Conservation (phyloP, 345 rosid species). For the Ailanthus altissimus region DNA sequence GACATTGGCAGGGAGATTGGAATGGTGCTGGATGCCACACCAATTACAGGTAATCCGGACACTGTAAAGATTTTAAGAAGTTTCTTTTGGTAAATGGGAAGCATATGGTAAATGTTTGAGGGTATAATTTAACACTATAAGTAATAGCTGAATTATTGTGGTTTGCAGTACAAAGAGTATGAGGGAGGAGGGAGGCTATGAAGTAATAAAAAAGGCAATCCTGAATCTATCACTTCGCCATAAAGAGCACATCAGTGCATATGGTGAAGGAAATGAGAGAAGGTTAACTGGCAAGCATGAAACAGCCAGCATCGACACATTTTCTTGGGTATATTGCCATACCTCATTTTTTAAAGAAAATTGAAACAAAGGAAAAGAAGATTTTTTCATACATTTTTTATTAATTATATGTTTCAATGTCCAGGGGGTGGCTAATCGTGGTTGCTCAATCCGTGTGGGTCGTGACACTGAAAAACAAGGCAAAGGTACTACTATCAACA, state of each 20-base stretch:
- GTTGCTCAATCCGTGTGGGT: constrained; percentile 95
- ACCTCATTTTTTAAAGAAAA: neutral
- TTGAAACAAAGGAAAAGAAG: neutral
- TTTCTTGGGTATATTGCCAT: constrained; percentile 76
- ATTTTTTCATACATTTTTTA: neutral
- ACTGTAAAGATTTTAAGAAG: neutral
- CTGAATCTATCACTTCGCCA: constrained; percentile 90
- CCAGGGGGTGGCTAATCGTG: constrained; percentile 97
- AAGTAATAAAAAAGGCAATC: constrained; percentile 88
- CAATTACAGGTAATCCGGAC: constrained; percentile 60
- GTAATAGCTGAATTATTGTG: neutral
- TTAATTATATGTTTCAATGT: constrained; percentile 15
- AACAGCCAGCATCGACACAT: constrained; percentile 84
- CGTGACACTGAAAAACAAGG: constrained; percentile 91
- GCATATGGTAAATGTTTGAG: neutral
- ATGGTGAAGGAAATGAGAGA: constrained; percentile 99
- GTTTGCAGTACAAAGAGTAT: constrained; percentile 78
- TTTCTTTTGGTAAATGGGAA: neutral
- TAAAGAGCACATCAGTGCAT: constrained; percentile 82
- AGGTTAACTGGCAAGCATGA: constrained; percentile 96
- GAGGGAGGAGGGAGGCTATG: constrained; percentile 95
- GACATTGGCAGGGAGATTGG: constrained; percentile 79
- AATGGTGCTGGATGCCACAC: constrained; percentile 99
- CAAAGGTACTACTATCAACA: constrained; percentile 58
- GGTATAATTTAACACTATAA: neutral